phyloP scores from a whole-genome alignment of 768 basidiomycete species.

The Lentinula aciculospora region DNA sequence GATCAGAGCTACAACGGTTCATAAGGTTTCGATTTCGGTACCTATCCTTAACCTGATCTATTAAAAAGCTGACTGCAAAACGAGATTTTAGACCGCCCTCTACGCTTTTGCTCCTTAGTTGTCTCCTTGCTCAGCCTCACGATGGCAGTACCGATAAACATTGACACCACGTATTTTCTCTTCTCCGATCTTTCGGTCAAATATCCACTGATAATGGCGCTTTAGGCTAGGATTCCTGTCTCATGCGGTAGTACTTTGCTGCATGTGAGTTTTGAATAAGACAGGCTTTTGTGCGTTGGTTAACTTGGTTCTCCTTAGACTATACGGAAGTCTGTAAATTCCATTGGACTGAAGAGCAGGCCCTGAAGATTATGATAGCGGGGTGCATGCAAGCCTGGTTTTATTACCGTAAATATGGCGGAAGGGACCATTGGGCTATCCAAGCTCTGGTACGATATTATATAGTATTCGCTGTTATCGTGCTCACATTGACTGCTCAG shows the following conservation, averaged over 20 bases:
- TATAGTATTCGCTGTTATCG: too few relatives aligned
- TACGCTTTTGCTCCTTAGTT: neutral
- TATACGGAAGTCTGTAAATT: conserved; percentile 5
- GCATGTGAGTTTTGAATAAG: neutral
- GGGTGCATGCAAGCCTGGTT: conserved; percentile 10
- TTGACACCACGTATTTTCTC: neutral
- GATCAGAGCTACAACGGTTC: neutral
- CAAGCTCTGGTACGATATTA: neutral
- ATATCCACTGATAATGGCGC: neutral
- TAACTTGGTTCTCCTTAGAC: neutral
- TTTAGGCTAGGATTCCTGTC: conserved; percentile 1
- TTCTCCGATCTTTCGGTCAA: neutral
- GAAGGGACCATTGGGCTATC: conserved; percentile 2
- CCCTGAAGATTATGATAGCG: conserved; percentile 3
- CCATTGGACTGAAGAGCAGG: neutral
- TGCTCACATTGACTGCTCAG: neutral
- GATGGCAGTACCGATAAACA: neutral
- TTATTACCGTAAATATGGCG: conserved; percentile 7
- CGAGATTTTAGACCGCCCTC: neutral
- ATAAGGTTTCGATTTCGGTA: neutral
- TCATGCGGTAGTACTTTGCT: conserved; percentile 4
- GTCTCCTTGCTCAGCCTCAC: neutral
- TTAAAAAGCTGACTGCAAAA: neutral
- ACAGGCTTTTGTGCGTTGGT: neutral
- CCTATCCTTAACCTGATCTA: neutral